Base-by-base conservation (phyloP, 805 yeast species). In the Jamesozyma hellenica region DNA sequence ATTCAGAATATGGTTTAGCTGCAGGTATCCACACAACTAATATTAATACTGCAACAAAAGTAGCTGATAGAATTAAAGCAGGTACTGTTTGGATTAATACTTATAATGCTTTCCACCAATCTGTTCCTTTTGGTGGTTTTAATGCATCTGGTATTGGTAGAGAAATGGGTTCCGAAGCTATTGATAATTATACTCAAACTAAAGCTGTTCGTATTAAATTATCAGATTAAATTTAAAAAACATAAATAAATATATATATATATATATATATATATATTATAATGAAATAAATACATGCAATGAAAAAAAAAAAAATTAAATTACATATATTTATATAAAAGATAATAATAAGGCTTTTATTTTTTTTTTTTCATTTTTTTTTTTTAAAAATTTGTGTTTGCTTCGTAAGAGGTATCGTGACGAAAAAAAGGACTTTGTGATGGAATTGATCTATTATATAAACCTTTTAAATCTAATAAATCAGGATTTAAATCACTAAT, bases 51-150 rank as follows among this genome's bases (percentile, higher is more conserved):
- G 92, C 82, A 25, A 61, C 78, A 44, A 73, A 72, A 39, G 82
- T 82, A 41, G 71, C 92, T 32, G 71, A 72, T 62, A 70, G 72
- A 60, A 56, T 83, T 44, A 76, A 75, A 56, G 80, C 88, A 42
- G 94, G 94, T 65, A 77, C 90, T 36, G 74, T 83, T 48, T 84
- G 90, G 85, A 72, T 82, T 51, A 83, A 83, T 71, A 77, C 86
- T 40, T 80, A 85, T 64, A 86, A 86, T 66, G 86, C 82, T 55
- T 80, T 85, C 71, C 88, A 86, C 63, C 77, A 71, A 50, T 73
- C 77, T 63, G 79, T 86, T 58, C 96, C 96, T 55, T 87, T 87
- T 59, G 95, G 96, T 51, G 96, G 96, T 36, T 82, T 68, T 68
- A 83, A 84, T 62, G 74, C 76, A 69, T 79, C 90, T 45, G 96